Evolutionary conservation across 2,329 filamentous ascomycete genomes (phyloP).

Genomic region (Ceratocystis albifundus): DNA sequence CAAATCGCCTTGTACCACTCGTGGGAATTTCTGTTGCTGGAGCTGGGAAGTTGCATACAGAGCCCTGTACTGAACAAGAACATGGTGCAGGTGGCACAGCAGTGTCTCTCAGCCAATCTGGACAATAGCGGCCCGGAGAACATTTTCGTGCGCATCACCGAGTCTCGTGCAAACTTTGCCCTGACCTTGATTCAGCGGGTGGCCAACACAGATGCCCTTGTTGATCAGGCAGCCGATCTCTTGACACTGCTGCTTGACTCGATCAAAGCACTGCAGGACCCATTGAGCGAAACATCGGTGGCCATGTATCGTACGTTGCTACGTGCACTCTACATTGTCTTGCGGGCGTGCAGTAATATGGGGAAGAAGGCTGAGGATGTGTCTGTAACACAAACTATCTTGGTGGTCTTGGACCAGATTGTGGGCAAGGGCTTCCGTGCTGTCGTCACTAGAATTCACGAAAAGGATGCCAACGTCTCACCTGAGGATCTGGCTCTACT

Average conservation of each 20-base stretch:
- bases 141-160: slow-evolving; percentile 68
- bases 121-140: slow-evolving; percentile 59
- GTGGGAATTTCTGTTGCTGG: slow-evolving; percentile 79
- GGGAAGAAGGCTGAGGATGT: slow-evolving; percentile 27
- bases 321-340: slow-evolving; percentile 70
- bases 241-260: slow-evolving; percentile 41
- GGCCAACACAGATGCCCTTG: slow-evolving; percentile 44
- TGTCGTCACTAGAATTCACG: slow-evolving; percentile 71
- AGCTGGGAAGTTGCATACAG: slow-evolving; percentile 58
- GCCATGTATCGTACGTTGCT: slow-evolving; percentile 74
- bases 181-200: slow-evolving; percentile 74
- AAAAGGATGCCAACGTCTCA: slow-evolving; percentile 38
- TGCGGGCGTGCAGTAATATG: slow-evolving; percentile 50
- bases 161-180: slow-evolving; percentile 66
- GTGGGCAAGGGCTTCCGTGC: slow-evolving; percentile 74
- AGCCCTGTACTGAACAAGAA: slow-evolving; percentile 50
- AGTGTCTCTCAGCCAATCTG: slow-evolving; percentile 69
- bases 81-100: slow-evolving; percentile 61
- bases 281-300: slow-evolving; percentile 41
- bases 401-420: slow-evolving; percentile 69
- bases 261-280: slow-evolving; percentile 43
- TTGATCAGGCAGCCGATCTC: slow-evolving; percentile 42
- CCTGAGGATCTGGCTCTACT: slow-evolving; percentile 78
- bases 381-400: slow-evolving; percentile 47
- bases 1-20: slow-evolving; percentile 78